These are phyloP conservation scores for Starmerella lactis-condensi DNA, from an alignment of 805 yeast species.

Conservation along the genomic window DNA sequence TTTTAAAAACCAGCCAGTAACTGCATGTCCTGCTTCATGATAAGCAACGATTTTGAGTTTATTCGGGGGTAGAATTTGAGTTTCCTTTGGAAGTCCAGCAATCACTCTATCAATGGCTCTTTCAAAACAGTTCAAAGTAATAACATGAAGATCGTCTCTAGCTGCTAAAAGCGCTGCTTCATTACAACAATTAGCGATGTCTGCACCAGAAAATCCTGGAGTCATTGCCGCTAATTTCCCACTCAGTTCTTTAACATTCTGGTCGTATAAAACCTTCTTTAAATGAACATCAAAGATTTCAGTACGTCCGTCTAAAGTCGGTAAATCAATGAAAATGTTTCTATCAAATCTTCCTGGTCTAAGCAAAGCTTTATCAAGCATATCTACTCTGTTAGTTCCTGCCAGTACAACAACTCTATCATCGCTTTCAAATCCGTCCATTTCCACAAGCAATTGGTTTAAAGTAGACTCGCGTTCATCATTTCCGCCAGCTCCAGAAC, in stretches of 20 bases:
- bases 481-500: slow-evolving; percentile 44
- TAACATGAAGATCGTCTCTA: slow-evolving; percentile 43
- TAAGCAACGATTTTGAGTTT: slow-evolving; percentile 78
- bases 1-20: slow-evolving; percentile 81
- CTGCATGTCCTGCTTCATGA: slow-evolving; percentile 95
- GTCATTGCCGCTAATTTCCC: slow-evolving; percentile 82
- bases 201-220: slow-evolving; percentile 93
- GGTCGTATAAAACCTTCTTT: slow-evolving; percentile 31
- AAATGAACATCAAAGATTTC: slow-evolving; percentile 72
- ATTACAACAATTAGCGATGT: slow-evolving; percentile 83
- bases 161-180: slow-evolving; percentile 93
- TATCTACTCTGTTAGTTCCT: slow-evolving; percentile 87
- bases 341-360: slow-evolving; percentile 94
- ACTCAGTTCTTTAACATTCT: slow-evolving; percentile 42
- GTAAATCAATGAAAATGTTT: slow-evolving; percentile 68
- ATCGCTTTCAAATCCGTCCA: slow-evolving; percentile 81
- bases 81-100: slow-evolving; percentile 82
- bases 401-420: slow-evolving; percentile 89
- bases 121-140: slow-evolving; percentile 61
- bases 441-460: slow-evolving; percentile 80
- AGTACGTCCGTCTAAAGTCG: slow-evolving; percentile 77
- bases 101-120: slow-evolving; percentile 85
- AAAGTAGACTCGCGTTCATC: slow-evolving; percentile 89
- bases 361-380: slow-evolving; percentile 70
- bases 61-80: slow-evolving; percentile 56